Evolutionary conservation across 345 rosid genomes (phyloP).

Genomic region (Citrus inodora): DNA sequence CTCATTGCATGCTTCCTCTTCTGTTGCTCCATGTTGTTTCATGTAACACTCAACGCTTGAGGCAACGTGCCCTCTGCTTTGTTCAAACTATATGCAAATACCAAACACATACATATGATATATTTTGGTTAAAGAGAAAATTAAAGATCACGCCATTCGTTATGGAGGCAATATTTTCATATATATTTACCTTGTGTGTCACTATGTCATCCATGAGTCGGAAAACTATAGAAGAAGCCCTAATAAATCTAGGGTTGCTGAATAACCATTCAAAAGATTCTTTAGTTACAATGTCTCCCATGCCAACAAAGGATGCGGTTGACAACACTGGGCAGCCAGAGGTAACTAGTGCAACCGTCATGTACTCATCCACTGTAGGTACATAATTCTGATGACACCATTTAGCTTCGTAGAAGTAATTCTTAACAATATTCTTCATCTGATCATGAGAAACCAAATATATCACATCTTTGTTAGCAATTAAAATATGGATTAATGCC

Average conservation of each 20-base stretch:
- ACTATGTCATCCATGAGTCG: background rate
- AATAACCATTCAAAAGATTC: slow-evolving; percentile 21
- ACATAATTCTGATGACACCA: slow-evolving; percentile 20
- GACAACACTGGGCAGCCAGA: slow-evolving; percentile 13
- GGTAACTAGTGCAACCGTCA: slow-evolving; percentile 13
- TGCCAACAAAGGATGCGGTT: slow-evolving; percentile 15
- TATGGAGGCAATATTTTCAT: background rate
- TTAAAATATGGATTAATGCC: background rate
- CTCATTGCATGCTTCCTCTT: slow-evolving; percentile 17
- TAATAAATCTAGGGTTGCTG: slow-evolving; percentile 14
- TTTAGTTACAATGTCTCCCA: slow-evolving; percentile 16
- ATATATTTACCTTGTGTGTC: slow-evolving; percentile 8
- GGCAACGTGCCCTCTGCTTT: slow-evolving; percentile 21
- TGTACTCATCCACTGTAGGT: slow-evolving; percentile 33
- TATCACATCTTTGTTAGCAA: background rate
- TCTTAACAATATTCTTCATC: slow-evolving; percentile 21
- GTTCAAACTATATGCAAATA: slow-evolving; percentile 10
- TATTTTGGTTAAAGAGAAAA: background rate
- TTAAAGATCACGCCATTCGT: too few species aligned
- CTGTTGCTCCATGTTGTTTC: slow-evolving; percentile 21
- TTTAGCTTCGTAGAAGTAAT: slow-evolving; percentile 26
- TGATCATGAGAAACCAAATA: background rate
- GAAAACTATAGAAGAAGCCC: background rate
- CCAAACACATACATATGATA: too few species aligned
- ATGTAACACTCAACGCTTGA: slow-evolving; percentile 33